Evolutionary conservation across 1,284 basidiomycete species (phyloP).

Genomic region (Leucoagaricus sp.): DNA sequence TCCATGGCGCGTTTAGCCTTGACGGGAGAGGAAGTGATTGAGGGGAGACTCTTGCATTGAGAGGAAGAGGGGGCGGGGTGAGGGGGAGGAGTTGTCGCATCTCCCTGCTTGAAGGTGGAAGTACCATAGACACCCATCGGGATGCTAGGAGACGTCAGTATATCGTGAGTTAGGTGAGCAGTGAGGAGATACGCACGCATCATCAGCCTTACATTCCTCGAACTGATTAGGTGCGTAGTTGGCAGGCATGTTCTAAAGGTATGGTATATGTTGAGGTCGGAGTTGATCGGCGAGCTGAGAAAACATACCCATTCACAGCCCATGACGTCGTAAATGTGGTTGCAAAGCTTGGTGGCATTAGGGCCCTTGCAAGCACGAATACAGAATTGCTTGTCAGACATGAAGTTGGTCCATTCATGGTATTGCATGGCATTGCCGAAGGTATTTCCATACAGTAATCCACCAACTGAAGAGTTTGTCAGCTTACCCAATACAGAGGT

Average conservation of each 20-base stretch:
- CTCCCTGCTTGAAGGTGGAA: conserved; percentile 60
- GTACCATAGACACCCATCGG: conserved; percentile 67
- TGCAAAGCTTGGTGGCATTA: conserved; percentile 56
- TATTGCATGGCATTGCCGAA: conserved; percentile 49
- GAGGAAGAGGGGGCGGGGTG: conserved; percentile 50
- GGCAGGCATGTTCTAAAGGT: conserved; percentile 49
- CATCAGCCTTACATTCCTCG: conserved; percentile 52
- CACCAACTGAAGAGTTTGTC: conserved; percentile 42
- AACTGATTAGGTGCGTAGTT: conserved; percentile 51
- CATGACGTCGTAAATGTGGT: conserved; percentile 57
- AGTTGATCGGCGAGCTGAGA: too few species aligned
- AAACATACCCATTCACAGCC: conserved; percentile 53
- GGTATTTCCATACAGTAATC: conserved; percentile 60
- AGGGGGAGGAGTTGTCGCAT: conserved; percentile 48
- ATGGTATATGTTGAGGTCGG: not conserved
- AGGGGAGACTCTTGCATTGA: conserved; percentile 45
- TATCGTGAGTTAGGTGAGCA: not conserved
- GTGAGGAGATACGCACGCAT: conserved; percentile 35
- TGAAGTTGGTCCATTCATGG: conserved; percentile 60
- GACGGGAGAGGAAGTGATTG: conserved; percentile 33
- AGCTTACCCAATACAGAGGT: not conserved
- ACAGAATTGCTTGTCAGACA: conserved; percentile 58
- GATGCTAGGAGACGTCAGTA: conserved; percentile 29
- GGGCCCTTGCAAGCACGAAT: conserved; percentile 62
- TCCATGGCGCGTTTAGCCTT: conserved; percentile 2